Evolutionary conservation across 2,329 filamentous ascomycete species (phyloP), one percentile per base, ranked within the genome.

Genomic region (Aspergillus unguis): DNA sequence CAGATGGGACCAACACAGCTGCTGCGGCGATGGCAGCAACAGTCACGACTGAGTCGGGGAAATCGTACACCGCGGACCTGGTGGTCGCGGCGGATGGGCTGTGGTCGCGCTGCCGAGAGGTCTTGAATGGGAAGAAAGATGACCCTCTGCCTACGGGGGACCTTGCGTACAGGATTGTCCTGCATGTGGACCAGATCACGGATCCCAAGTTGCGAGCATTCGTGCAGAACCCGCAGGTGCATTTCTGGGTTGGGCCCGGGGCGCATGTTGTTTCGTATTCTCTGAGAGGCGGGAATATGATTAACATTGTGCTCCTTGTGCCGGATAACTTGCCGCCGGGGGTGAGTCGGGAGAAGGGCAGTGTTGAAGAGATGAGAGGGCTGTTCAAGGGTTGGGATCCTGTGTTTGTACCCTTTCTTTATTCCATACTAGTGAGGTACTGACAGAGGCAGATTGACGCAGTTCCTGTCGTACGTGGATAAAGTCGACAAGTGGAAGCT

Each of bases 401-500:
- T 1, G 75, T 68, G 63, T 68, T 60, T 58, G 64, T 50, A 31
- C 1, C 26, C 5, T 17, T 11, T 38, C 11, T 35, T 4, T 32
- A 32, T 9, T 33, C 9, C 6, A 2, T 17, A 25, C 3, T 26
- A 7, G 3, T 17, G 42, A 5, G 32, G 23, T 17, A 29, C 9
- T 48, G 25, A 53, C 29, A n/a, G 10, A n/a, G 6, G 37, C 40
- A 68, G 65, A 6, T 46, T 68, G 25, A 77, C 68, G 25, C 63
- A 65, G 11, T 74, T 80, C 43, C 65, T 80, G 9, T 68, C 70
- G 3, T 75, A 77, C 40, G 83, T 87, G 0, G 76, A 80, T 35
- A 75, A 69, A 1, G 83, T 87, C 0, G 79, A 84, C 36, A 88
- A 88, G 66, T 89, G 86, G 86, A 85, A 83, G 63, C 66, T 89